Base-by-base conservation (phyloP, 2,329 filamentous ascomycete species). In the Microcyclospora tardicrescens region DNA sequence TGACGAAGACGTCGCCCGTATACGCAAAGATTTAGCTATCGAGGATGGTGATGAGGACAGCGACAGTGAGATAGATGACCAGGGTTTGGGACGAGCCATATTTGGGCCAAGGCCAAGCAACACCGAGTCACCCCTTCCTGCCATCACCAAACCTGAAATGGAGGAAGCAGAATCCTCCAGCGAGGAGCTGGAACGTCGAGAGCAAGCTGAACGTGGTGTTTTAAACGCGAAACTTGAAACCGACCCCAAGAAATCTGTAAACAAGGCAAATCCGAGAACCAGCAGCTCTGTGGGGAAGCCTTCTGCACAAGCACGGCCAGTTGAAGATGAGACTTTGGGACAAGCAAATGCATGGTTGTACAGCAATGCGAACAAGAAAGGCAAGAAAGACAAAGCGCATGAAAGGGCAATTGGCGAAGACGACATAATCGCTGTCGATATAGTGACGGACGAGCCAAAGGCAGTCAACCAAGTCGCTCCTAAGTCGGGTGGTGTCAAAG, bases 21-120 rank as follows among this genome's bases (percentile, higher is more conserved):
- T 32, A 15, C 30, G 30, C 14, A 75, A 76, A 40, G 81, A 89
- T 35, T 67, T 95, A 15, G 68, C 68, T 36, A 71, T 70, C 2
- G 72, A 73, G 32, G 77, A 79, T 19, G 79, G 76, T 5, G 59
- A 48, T 68, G 73, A 75, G 34, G 77, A 77, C 12, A 64, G 27
- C 2, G 65, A 67, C n/a, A 62, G 62, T 14, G 64, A 65, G 5
- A 66, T 69, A 33, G 73, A 75, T 28, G 69, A 72, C 35, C 61
- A 64, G 3, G 68, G 80, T 43, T 64, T 80, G 36, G 87, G 87
- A 10, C 77, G 89, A 44, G 72, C 76, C 45, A 73, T 71, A 36
- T 89, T 79, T 51, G 82, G 81, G 16, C 73, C 71, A n/a, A 56
- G 54, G 29, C 46, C 49, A 15, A 64, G 50, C 37, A 53, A 53